Percentiles rank a stretch among this genome's conserved stretches.
These are phyloP conservation scores for Aspergillus carlsbadensis DNA, from an alignment of 495 filamentous ascomycete genomes.

Conservation along the genomic window DNA sequence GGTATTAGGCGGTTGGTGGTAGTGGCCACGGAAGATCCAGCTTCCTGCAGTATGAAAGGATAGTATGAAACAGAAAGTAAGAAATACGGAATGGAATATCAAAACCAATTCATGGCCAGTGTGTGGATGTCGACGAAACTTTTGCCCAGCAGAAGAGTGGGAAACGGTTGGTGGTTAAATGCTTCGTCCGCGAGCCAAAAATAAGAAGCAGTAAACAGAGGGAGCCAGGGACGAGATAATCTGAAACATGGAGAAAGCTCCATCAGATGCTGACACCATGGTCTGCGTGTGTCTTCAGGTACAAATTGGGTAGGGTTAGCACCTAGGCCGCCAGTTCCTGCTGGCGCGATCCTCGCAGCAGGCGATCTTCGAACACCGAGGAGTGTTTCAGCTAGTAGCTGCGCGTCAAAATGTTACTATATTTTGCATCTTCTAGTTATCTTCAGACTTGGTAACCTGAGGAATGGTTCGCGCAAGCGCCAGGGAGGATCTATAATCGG, in stretches of 20 bases:
- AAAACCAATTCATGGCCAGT: slow-evolving; percentile 18
- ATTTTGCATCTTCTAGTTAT: slow-evolving; percentile 39
- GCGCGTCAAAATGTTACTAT: slow-evolving; percentile 49
- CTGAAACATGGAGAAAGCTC: slow-evolving; percentile 47
- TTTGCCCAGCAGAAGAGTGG: slow-evolving; percentile 16
- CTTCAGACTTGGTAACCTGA: slow-evolving; percentile 31
- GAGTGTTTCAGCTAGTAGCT: slow-evolving; percentile 43
- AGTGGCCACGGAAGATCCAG: slow-evolving; percentile 22
- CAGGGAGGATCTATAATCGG: slow-evolving; percentile 39
- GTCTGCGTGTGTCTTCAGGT: slow-evolving; percentile 7
- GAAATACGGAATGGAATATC: slow-evolving; percentile 14
- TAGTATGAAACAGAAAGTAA: slow-evolving; percentile 1
- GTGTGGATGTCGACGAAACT: slow-evolving; percentile 12
- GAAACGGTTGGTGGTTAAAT: slow-evolving; percentile 46
- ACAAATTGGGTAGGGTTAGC: background rate
- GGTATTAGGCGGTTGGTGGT: background rate
- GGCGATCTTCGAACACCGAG: slow-evolving; percentile 33
- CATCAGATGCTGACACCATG: slow-evolving; percentile 32
- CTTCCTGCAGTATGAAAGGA: slow-evolving; percentile 19
- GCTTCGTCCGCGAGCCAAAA: slow-evolving; percentile 27
- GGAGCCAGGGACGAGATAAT: slow-evolving; percentile 24
- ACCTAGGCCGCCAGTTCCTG: slow-evolving; percentile 8
- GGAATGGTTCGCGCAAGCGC: slow-evolving; percentile 28
- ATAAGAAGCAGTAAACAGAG: slow-evolving; percentile 25
- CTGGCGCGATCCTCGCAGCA: slow-evolving; percentile 36